Evolutionary conservation across 306 rosid species (phyloP).

Genomic region (Geum urbanum): DNA sequence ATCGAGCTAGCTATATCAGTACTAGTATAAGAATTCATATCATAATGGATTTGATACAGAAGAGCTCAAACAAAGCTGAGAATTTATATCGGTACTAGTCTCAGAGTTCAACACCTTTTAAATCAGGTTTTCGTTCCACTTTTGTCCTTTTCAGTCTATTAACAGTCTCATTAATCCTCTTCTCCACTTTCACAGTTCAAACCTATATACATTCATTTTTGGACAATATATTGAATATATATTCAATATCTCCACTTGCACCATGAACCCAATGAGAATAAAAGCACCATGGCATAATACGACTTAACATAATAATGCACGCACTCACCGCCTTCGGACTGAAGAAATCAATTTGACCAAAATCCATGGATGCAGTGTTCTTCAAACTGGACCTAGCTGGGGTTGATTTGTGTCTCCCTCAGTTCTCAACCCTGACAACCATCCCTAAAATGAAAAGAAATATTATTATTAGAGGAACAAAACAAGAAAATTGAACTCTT

Average conservation of each 20-base stretch:
- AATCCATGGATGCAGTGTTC: conserved; percentile 96
- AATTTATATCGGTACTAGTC: neutral
- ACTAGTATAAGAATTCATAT: neutral
- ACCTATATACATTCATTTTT: conserved; percentile 47
- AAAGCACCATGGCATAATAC: neutral
- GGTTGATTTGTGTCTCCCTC: no score
- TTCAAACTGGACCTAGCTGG: conserved; percentile 96
- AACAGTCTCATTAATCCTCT: conserved; percentile 81
- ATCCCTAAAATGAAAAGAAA: no score
- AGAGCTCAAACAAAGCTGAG: conserved; percentile 15
- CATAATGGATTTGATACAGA: neutral
- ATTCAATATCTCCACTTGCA: conserved; percentile 20
- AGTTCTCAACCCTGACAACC: no score
- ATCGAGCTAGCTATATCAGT: neutral
- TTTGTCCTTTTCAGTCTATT: conserved; percentile 85
- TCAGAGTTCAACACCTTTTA: conserved; percentile 71
- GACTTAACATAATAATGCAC: conserved; percentile 1
- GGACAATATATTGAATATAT: no score
- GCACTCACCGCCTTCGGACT: conserved; percentile 60
- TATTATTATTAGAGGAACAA: no score
- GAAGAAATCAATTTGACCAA: conserved; percentile 96
- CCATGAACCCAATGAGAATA: conserved; percentile 15
- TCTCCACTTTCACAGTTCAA: conserved; percentile 84
- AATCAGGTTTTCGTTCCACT: conserved; percentile 89
- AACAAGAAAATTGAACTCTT: no score